Percentiles rank a stretch among this genome's conserved stretches.
These are phyloP conservation scores for Colletotrichum filicis DNA, from an alignment of 2,329 filamentous ascomycete species.

Conservation along the genomic window DNA sequence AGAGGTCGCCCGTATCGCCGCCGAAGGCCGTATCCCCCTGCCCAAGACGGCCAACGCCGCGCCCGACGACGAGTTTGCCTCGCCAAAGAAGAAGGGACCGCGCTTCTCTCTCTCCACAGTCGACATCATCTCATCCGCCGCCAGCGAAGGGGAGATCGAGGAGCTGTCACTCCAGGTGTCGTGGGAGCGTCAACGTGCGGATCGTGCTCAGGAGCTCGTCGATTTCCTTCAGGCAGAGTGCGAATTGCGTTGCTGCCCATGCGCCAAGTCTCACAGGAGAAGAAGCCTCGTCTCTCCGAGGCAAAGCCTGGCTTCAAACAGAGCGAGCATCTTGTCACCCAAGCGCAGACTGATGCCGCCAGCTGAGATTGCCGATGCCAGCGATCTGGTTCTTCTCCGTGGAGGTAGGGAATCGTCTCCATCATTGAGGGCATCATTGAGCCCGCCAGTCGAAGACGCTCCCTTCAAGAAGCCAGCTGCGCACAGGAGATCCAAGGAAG, in stretches of 20 bases:
- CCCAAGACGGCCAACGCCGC: constrained; percentile 57
- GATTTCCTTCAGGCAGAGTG: constrained; percentile 83
- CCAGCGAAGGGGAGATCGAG: constrained; percentile 68
- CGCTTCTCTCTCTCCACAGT: constrained; percentile 59
- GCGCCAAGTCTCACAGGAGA: constrained; percentile 54
- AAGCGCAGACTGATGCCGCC: constrained; percentile 50
- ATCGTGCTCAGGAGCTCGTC: constrained; percentile 77
- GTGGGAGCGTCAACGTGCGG: constrained; percentile 72
- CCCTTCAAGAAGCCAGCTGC: constrained; percentile 35
- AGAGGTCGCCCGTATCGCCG: constrained; percentile 77
- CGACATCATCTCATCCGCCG: constrained; percentile 65
- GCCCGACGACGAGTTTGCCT: constrained; percentile 70
- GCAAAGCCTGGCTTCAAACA: constrained; percentile 48
- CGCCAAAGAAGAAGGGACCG: constrained; percentile 60
- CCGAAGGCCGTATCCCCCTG: constrained; percentile 76
- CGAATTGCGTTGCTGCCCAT: constrained; percentile 73
- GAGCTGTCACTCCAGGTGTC: constrained; percentile 63
- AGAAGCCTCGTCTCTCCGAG: constrained; percentile 46
- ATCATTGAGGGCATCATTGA: constrained; percentile 42
- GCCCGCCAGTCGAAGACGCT: constrained; percentile 38
- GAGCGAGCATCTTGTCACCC: constrained; percentile 44
- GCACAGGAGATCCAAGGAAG: constrained; percentile 46
- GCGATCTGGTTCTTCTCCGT: constrained; percentile 55
- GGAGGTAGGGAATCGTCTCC: constrained; percentile 37
- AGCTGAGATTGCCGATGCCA: constrained; percentile 52